These are phyloP conservation scores for Vitis rotundifolia DNA, from an alignment of 164 flowering plant genomes.

Conservation along the genomic window DNA sequence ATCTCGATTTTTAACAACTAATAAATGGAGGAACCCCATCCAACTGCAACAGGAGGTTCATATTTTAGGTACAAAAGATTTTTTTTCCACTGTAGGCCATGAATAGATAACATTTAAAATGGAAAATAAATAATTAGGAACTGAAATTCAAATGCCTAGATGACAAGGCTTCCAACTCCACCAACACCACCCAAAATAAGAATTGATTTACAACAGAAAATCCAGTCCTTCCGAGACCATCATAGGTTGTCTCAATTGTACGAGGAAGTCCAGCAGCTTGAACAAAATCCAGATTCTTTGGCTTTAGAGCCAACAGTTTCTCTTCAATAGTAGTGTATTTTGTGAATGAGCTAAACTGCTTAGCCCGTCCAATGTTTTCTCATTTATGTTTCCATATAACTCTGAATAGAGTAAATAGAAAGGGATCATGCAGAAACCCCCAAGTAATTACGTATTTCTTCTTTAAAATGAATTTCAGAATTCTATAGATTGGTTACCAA, in stretches of 20 bases:
- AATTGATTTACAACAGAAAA: constrained; percentile 3
- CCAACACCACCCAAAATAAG: constrained; percentile 14
- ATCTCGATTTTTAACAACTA: too few relatives aligned
- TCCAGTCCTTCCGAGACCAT: constrained; percentile 1
- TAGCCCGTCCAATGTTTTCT: not conserved
- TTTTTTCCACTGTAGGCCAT: not conserved
- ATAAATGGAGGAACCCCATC: too few relatives aligned
- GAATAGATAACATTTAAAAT: too few relatives aligned
- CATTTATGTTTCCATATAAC: constrained; percentile 3
- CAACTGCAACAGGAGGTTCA: too few relatives aligned
- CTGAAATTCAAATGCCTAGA: constrained; percentile 4
- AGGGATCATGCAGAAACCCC: too few relatives aligned
- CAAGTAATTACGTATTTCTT: too few relatives aligned
- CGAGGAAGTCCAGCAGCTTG: constrained; percentile 10
- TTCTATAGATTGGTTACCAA: too few relatives aligned
- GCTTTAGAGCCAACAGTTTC: constrained; percentile 13
- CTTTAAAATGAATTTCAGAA: too few relatives aligned
- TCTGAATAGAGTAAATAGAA: too few relatives aligned
- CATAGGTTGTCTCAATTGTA: constrained; percentile 10
- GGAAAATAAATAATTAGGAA: not conserved
- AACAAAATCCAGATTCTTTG: constrained; percentile 5
- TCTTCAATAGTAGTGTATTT: constrained; percentile 15
- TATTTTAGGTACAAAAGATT: too few relatives aligned
- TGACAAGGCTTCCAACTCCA: constrained; percentile 9
- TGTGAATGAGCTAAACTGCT: constrained; percentile 4